Evolutionary conservation across 345 rosid species (phyloP).

Genomic region (Syzygium oleosum): DNA sequence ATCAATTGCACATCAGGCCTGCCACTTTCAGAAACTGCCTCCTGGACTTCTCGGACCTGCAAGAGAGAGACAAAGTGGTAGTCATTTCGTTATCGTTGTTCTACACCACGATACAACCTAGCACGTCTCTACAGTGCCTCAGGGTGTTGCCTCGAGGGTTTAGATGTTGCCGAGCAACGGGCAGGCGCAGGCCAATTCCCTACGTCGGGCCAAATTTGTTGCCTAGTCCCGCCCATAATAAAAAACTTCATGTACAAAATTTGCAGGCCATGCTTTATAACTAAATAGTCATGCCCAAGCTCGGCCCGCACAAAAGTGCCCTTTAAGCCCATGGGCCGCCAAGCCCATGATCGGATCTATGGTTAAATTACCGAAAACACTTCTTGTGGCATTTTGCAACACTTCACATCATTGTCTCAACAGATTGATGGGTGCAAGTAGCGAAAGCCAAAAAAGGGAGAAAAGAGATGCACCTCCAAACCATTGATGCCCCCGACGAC

Average conservation of each 20-base stretch:
- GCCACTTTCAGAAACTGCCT: conserved; percentile 72
- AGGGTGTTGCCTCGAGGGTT: background rate
- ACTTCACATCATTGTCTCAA: background rate
- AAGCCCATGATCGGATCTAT: background rate
- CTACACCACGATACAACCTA: background rate
- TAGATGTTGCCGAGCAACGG: background rate
- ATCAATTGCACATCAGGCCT: conserved; percentile 71
- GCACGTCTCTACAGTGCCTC: background rate
- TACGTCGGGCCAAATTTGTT: background rate
- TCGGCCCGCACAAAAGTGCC: background rate
- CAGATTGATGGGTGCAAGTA: background rate
- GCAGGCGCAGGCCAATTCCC: background rate
- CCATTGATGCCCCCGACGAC: conserved; percentile 89
- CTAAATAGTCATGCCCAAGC: background rate
- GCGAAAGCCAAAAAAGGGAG: background rate
- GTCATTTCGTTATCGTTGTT: background rate
- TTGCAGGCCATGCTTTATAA: background rate
- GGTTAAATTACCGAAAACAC: background rate
- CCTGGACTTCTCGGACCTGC: conserved; percentile 73
- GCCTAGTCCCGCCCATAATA: background rate
- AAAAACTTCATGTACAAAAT: background rate
- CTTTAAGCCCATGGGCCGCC: background rate
- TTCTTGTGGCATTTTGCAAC: background rate
- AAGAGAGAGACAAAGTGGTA: background rate
- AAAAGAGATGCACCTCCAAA: conserved; percentile 41